These are phyloP conservation scores for Ligustrum vulgare DNA, from an alignment of 257 asterid genomes.

Conservation along the genomic window DNA sequence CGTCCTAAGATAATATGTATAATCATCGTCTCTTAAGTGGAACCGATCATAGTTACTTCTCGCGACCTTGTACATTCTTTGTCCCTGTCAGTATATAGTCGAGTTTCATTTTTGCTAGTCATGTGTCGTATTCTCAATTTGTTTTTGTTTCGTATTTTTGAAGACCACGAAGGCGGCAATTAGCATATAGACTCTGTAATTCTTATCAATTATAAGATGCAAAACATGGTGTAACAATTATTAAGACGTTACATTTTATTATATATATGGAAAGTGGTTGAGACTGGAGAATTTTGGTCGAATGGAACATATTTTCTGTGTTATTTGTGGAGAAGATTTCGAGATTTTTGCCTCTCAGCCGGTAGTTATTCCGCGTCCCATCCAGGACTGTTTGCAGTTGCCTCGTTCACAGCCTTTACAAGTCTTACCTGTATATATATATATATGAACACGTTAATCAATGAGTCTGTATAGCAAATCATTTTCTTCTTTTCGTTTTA, in stretches of 20 bases:
- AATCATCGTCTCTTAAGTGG: constrained; percentile 82
- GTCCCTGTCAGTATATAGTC: constrained; percentile 31
- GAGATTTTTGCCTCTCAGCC: constrained; percentile 15
- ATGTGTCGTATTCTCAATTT: constrained; percentile 8
- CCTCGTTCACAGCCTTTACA: constrained; percentile 85
- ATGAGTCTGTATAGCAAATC: neutral
- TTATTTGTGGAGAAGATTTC: neutral
- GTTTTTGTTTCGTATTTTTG: constrained; percentile 10
- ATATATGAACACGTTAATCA: constrained; percentile 16
- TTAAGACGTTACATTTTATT: neutral
- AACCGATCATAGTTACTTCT: constrained; percentile 39
- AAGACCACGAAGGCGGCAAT: constrained; percentile 28
- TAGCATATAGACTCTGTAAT: constrained; percentile 21
- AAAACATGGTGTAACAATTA: neutral
- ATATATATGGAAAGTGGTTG: neutral
- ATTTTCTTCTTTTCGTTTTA: neutral
- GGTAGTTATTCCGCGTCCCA: constrained; percentile 58
- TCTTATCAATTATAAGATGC: neutral
- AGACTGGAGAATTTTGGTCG: neutral
- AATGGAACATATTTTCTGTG: neutral
- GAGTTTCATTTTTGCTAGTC: constrained; percentile 19
- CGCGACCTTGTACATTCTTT: constrained; percentile 43
- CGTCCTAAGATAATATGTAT: constrained; percentile 62
- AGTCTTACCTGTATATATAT: constrained; percentile 86
- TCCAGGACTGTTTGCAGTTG: constrained; percentile 76